These are phyloP conservation scores for Clavispora asparagi DNA, from an alignment of 805 yeast species.

Conservation along the genomic window DNA sequence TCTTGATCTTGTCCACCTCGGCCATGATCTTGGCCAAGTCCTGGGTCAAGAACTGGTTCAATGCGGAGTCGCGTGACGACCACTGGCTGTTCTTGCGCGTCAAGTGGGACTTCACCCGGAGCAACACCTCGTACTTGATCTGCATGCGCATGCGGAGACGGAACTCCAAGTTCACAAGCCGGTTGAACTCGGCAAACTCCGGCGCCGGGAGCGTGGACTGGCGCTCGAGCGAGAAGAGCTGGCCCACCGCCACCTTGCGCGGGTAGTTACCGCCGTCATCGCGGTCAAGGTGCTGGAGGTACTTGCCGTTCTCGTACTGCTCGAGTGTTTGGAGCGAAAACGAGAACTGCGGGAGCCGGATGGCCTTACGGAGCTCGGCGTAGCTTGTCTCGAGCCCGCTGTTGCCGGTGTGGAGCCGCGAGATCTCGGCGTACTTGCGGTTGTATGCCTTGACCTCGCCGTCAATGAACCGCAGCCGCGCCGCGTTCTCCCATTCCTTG, in stretches of 20 bases:
- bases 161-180: slow-evolving; percentile 30
- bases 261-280: slow-evolving; percentile 12
- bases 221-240: slow-evolving; percentile 26
- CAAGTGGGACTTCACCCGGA: slow-evolving; percentile 27
- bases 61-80: slow-evolving; percentile 26
- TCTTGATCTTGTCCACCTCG: slow-evolving; percentile 25
- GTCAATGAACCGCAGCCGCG: slow-evolving; percentile 16
- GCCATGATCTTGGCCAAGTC: slow-evolving; percentile 21
- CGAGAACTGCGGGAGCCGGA: slow-evolving; percentile 23
- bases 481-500: slow-evolving; percentile 23
- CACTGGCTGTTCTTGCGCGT: slow-evolving; percentile 28
- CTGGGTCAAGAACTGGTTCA: slow-evolving; percentile 25
- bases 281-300: slow-evolving; percentile 12
- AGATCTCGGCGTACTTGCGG: slow-evolving; percentile 23
- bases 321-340: slow-evolving; percentile 26
- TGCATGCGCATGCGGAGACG: slow-evolving; percentile 26
- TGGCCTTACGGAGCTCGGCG: slow-evolving; percentile 18
- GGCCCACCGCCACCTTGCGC: slow-evolving; percentile 8
- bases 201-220: slow-evolving; percentile 22
- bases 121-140: slow-evolving; percentile 32
- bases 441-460: slow-evolving; percentile 26
- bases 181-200: slow-evolving; percentile 22
- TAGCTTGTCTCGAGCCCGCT: slow-evolving; percentile 18
- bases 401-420: slow-evolving; percentile 21
- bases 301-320: slow-evolving; percentile 18